Evolutionary conservation across 768 basidiomycete genomes (phyloP).

Genomic region (Leucogyrophana mollusca): DNA sequence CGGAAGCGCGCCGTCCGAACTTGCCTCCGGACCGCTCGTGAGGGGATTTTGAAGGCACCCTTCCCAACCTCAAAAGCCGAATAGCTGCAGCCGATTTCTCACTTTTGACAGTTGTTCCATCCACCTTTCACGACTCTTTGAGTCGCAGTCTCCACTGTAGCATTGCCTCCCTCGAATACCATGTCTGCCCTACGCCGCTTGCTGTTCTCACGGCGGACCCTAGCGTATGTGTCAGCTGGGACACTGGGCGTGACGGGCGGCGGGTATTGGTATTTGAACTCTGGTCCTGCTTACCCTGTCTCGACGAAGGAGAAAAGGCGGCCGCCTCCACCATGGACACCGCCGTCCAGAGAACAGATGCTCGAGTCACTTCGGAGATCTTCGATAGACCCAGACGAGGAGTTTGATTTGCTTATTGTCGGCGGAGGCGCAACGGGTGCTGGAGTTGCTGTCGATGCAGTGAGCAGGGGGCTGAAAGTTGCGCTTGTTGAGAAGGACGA

Average conservation of each 20-base stretch:
- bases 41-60: no score
- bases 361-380: constrained; percentile 44
- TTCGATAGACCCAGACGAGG: constrained; percentile 38
- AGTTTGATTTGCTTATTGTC: constrained; percentile 80
- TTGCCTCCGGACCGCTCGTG: no score
- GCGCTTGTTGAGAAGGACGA: constrained; percentile 93
- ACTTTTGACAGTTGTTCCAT: no score
- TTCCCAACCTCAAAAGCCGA: no score
- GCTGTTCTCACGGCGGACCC: constrained; percentile 54
- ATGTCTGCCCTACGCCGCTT: constrained; percentile 14
- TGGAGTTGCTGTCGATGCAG: constrained; percentile 95
- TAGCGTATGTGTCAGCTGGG: constrained; percentile 53
- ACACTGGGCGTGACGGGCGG: constrained; percentile 53
- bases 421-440: constrained; percentile 97
- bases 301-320: constrained; percentile 66
- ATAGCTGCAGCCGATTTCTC: no score
- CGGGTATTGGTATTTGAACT: constrained; percentile 72
- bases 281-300: constrained; percentile 64
- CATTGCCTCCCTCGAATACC: background rate
- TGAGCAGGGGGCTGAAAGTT: constrained; percentile 86
- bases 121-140: no score
- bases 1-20: no score
- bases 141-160: no score
- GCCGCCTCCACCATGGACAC: constrained; percentile 78
- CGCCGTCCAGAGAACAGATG: constrained; percentile 69